phyloP scores from a whole-genome alignment of 2,329 filamentous ascomycete species.

The Colletotrichum musicola region DNA sequence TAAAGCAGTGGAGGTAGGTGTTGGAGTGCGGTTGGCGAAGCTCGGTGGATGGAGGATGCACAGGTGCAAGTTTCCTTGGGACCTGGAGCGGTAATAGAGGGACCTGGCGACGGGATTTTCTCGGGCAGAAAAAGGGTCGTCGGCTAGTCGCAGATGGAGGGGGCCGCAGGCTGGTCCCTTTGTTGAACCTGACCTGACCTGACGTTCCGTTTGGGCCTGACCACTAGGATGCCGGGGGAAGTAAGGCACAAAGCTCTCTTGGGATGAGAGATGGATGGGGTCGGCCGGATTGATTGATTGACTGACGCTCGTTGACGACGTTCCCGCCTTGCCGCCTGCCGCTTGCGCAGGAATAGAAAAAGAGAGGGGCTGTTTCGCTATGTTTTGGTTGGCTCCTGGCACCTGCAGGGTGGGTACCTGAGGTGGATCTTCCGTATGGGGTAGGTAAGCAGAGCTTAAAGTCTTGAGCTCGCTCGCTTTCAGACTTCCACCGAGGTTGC shows the following conservation, averaged over 20 bases:
- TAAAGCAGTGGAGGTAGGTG: not conserved
- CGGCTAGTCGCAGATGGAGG: conserved; percentile 24
- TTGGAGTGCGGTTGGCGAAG: not conserved
- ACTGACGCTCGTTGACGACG: conserved; percentile 34
- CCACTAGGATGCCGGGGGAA: conserved; percentile 21
- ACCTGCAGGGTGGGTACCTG: conserved; percentile 12
- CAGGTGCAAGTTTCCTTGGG: conserved; percentile 19
- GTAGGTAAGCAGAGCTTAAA: conserved; percentile 27
- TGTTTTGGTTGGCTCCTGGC: conserved; percentile 34
- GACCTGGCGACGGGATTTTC: conserved; percentile 16
- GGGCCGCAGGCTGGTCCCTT: conserved; percentile 20
- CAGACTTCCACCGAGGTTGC: conserved; percentile 20
- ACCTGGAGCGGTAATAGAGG: not conserved
- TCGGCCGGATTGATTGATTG: conserved; percentile 31
- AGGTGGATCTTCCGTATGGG: conserved; percentile 18
- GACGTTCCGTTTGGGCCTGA: conserved; percentile 11
- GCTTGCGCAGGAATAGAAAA: conserved; percentile 33
- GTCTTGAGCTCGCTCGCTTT: conserved; percentile 16
- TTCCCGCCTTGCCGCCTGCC: conserved; percentile 37
- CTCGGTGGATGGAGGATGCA: conserved; percentile 14
- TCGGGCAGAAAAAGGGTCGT: not conserved
- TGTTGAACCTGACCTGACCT: conserved; percentile 22
- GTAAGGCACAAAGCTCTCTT: conserved; percentile 12
- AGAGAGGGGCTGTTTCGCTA: conserved; percentile 33
- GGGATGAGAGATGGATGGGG: conserved; percentile 18